phyloP scores from a whole-genome alignment of 257 asterid genomes.

The Rubia yunnanensis region DNA sequence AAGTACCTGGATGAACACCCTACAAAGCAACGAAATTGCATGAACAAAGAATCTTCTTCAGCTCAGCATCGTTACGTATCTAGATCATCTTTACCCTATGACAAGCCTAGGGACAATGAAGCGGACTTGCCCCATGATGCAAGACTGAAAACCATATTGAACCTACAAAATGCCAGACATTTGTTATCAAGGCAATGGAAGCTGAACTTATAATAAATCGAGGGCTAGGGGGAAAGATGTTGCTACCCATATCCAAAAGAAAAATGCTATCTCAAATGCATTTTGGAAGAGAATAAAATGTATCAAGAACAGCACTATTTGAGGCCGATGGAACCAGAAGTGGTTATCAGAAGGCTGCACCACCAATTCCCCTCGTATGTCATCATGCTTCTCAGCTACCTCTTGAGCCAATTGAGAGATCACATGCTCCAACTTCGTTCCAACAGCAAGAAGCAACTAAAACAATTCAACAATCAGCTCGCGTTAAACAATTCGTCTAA shows the following conservation, averaged over 20 bases:
- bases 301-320: constrained; percentile 62
- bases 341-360: constrained; percentile 86
- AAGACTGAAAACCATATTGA: constrained; percentile 80
- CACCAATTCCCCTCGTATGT: constrained; percentile 77
- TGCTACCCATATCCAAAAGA: constrained; percentile 96
- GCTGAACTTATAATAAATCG: background rate
- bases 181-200: background rate
- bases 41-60: background rate
- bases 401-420: constrained; percentile 80
- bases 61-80: background rate
- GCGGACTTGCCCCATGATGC: constrained; percentile 82
- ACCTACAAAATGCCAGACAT: constrained; percentile 31
- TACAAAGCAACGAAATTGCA: constrained; percentile 19
- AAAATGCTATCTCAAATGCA: constrained; percentile 93
- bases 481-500: background rate
- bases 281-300: constrained; percentile 97
- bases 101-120: constrained; percentile 78
- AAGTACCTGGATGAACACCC: constrained; percentile 77
- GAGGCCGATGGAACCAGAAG: constrained; percentile 85
- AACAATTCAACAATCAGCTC: constrained; percentile 2
- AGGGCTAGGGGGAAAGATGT: background rate
- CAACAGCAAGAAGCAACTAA: constrained; percentile 89
- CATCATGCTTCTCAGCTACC: constrained; percentile 81
- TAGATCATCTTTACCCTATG: constrained; percentile 48
- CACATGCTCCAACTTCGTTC: constrained; percentile 91